These are phyloP conservation scores for Fusarium denticulatum DNA, from an alignment of 2,329 filamentous ascomycete genomes.

Conservation along the genomic window DNA sequence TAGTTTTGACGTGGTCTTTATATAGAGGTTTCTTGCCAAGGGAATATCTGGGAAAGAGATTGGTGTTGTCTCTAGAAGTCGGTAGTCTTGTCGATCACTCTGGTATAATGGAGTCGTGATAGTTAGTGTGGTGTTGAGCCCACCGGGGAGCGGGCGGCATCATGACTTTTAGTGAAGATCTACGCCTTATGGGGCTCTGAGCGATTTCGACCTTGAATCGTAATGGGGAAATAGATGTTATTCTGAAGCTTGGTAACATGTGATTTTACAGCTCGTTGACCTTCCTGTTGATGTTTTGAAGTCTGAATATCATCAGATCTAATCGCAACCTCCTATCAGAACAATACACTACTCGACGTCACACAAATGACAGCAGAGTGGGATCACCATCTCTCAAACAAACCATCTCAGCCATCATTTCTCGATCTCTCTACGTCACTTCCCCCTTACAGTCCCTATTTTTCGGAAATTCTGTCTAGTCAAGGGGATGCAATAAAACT, in stretches of 20 bases:
- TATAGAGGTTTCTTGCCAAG: neutral
- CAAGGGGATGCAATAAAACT: too few species aligned
- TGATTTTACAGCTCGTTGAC: neutral
- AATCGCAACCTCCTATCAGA: too few species aligned
- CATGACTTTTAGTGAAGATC: neutral
- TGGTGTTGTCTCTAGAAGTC: neutral
- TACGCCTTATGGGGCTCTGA: neutral
- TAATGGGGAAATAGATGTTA: neutral
- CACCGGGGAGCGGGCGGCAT: neutral
- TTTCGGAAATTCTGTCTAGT: neutral
- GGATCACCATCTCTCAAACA: neutral
- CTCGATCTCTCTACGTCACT: neutral
- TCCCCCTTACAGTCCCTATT: neutral
- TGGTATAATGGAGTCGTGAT: slow-evolving; percentile 2
- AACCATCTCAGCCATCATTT: neutral
- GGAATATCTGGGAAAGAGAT: neutral
- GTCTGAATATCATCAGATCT: neutral
- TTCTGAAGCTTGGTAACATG: fast-evolving
- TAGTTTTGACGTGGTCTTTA: neutral
- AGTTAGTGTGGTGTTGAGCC: slow-evolving; percentile 3
- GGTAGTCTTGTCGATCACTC: slow-evolving; percentile 21
- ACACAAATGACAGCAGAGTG: neutral
- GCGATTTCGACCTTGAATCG: neutral
- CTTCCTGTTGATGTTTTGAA: too few species aligned
- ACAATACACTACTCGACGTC: neutral